These are phyloP conservation scores for Globisporangium uncinulatum DNA, from an alignment of 352 stramenopile species.

Conservation along the genomic window DNA sequence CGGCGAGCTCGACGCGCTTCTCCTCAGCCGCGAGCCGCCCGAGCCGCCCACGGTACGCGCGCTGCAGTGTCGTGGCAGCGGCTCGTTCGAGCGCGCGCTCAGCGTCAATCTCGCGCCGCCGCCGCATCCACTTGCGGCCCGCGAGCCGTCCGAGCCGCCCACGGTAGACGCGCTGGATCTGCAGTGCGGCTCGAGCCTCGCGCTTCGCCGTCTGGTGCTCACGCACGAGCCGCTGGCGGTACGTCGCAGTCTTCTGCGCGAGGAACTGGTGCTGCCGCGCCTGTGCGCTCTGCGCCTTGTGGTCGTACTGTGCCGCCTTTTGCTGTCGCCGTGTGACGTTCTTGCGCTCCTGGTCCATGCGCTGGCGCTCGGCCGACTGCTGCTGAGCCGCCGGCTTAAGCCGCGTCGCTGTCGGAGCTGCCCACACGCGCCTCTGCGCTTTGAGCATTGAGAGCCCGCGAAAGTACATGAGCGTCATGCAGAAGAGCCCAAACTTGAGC, in stretches of 20 bases:
- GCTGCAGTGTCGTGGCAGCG: slow-evolving; percentile 80
- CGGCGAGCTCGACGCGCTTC: slow-evolving; percentile 84
- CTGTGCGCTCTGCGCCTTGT: slow-evolving; percentile 54
- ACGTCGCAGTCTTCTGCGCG: slow-evolving; percentile 52
- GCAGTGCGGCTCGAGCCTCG: slow-evolving; percentile 34
- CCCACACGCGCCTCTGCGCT: slow-evolving; percentile 81
- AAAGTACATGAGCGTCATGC: slow-evolving; percentile 96
- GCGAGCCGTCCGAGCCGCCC: slow-evolving; percentile 78
- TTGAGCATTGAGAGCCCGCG: slow-evolving; percentile 84
- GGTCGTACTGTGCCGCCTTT: slow-evolving; percentile 35
- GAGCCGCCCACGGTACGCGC: slow-evolving; percentile 81
- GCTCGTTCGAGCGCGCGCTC: slow-evolving; percentile 68
- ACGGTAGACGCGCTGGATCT: slow-evolving; percentile 75
- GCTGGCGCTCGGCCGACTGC: slow-evolving; percentile 27
- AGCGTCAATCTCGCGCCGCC: slow-evolving; percentile 81
- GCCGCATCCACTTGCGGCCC: slow-evolving; percentile 77
- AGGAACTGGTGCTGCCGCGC: slow-evolving; percentile 63
- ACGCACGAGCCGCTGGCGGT: slow-evolving; percentile 50
- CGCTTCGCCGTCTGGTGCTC: slow-evolving; percentile 62
- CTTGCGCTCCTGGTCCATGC: slow-evolving; percentile 44
- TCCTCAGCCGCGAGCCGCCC: slow-evolving; percentile 80
- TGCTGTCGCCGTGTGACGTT: slow-evolving; percentile 36
- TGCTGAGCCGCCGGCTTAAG: slow-evolving; percentile 13
- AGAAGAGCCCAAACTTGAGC: slow-evolving; percentile 96
- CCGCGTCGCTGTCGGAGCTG: slow-evolving; percentile 20